Base-by-base conservation (phyloP, 2,329 filamentous ascomycete genomes). In the Didymella sp. region DNA sequence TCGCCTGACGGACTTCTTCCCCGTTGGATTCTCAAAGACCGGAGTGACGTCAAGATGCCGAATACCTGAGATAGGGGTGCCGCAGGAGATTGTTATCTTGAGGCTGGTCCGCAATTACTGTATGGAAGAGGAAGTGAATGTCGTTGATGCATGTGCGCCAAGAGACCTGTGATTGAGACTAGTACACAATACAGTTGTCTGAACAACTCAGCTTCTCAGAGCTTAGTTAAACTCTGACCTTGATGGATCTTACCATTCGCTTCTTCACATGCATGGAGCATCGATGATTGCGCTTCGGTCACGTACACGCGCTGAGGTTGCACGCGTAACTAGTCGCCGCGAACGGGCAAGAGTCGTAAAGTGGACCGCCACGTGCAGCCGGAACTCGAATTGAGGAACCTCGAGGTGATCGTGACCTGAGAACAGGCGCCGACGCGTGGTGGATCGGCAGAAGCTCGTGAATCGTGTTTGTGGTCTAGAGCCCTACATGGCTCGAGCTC, bases 1-100 rank as follows among this genome's bases (percentile, higher is more conserved):
- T 56, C 35, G 35, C 48, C 54, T 48, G 37, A 52, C 43, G 49
- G 43, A 33, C 43, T 52, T 57, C 44, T 41, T 28, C 38, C 53
- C 48, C 24, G 38, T 35, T 40, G 17, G 13, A 43, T n/a, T 5
- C 22, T 41, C 21, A 2, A 12, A 8, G 13, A 6, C 25, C 19
- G 11, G n/a, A 1, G 24, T 57, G 54, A 57, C 54, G 54, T 57
- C 48, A 57, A 17, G n/a, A 50, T 40, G 31, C 15, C 33, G 45
- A 50, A 7, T 28, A 19, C n/a, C 38, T 8, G 7, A 38, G 49
- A 45, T 38, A 46, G 7, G 31, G 45, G 38, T 41, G 40, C 31
- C 31, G 31, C 31, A 50, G 15, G 7, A 21, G 9, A 5, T 40
- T 37, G 19, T 30, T 33, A 38, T 49, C 24, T 9, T 27, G 44